Conservation (phyloP, 2,329 filamentous ascomycete genomes). For the Pseudogymnoascus sp. region DNA sequence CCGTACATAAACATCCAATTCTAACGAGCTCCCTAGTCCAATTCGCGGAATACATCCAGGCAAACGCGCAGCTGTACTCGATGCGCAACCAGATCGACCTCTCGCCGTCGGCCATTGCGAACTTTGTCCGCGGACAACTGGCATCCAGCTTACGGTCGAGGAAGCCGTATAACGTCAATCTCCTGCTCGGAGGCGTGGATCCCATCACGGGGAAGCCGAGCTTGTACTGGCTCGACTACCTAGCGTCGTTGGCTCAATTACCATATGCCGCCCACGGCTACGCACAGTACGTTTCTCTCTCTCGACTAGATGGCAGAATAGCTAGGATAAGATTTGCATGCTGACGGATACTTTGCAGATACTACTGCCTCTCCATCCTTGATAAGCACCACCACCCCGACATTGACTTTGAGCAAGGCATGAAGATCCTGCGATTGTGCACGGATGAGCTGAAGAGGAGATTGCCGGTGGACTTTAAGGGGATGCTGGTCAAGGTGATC, state of each 20-base stretch:
- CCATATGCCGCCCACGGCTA: constrained; percentile 98
- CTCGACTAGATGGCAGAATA: too few species aligned
- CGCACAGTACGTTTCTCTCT: constrained; percentile 62
- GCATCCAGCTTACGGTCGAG: constrained; percentile 83
- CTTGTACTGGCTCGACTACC: constrained; percentile 95
- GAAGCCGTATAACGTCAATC: constrained; percentile 94
- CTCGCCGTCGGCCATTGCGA: constrained; percentile 77
- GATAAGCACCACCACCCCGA: constrained; percentile 98
- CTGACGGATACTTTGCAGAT: constrained; percentile 42
- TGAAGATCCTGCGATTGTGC: constrained; percentile 90
- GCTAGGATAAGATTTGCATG: not conserved
- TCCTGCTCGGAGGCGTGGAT: constrained; percentile 89
- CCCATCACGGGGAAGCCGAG: constrained; percentile 84
- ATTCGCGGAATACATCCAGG: constrained; percentile 99
- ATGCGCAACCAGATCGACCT: constrained; percentile 97
- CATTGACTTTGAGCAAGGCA: constrained; percentile 78
- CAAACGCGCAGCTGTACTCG: constrained; percentile 94
- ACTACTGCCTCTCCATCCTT: constrained; percentile 95
- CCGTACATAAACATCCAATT: not conserved
- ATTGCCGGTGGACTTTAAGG: constrained; percentile 98
- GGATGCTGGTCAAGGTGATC: constrained; percentile 86
- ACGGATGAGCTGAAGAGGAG: constrained; percentile 94
- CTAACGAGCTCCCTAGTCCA: constrained; percentile 55
- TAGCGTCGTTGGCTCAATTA: constrained; percentile 77
- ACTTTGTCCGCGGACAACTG: constrained; percentile 90